Percentiles rank a stretch among this genome's conserved stretches.
phyloP scores from a whole-genome alignment of 2,329 filamentous ascomycete genomes.

The Paracoccidioides brasiliensis region DNA sequence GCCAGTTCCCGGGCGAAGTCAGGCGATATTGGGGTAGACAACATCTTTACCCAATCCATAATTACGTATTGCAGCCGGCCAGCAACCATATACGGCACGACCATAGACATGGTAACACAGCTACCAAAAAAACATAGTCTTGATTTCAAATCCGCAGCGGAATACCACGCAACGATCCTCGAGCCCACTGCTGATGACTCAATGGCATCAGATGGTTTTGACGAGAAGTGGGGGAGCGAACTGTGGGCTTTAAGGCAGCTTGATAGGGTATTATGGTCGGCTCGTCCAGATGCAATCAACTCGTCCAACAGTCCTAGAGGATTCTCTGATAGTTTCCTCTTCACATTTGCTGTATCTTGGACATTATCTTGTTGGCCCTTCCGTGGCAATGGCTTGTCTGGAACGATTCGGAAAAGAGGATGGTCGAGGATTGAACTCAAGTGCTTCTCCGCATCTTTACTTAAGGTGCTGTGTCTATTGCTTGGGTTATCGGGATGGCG shows the following conservation, averaged over 20 bases:
- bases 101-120: constrained; percentile 12
- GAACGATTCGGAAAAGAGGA: constrained; percentile 29
- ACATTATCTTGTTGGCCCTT: not conserved
- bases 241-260: constrained; percentile 24
- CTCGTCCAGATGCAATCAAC: constrained; percentile 25
- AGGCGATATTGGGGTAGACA: constrained; percentile 16
- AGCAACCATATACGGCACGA: constrained; percentile 29
- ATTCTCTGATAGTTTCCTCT: constrained; percentile 15
- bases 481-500: not conserved
- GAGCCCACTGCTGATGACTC: constrained; percentile 23
- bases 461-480: not conserved
- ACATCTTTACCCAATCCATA: constrained; percentile 24
- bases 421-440: constrained; percentile 28
- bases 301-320: constrained; percentile 27
- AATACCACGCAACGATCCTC: constrained; percentile 28
- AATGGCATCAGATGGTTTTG: constrained; percentile 18
- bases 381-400: constrained; percentile 13
- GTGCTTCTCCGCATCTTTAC: constrained; percentile 23
- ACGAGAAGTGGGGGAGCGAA: constrained; percentile 12
- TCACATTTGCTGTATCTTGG: not conserved
- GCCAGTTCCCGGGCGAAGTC: constrained; percentile 10
- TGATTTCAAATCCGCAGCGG: constrained; percentile 23
- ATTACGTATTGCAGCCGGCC: constrained; percentile 24
- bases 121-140: constrained; percentile 21
- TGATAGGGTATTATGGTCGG: constrained; percentile 15